Evolutionary conservation across 306 rosid species (phyloP).

Genomic region (peach (Prunus persica)): DNA sequence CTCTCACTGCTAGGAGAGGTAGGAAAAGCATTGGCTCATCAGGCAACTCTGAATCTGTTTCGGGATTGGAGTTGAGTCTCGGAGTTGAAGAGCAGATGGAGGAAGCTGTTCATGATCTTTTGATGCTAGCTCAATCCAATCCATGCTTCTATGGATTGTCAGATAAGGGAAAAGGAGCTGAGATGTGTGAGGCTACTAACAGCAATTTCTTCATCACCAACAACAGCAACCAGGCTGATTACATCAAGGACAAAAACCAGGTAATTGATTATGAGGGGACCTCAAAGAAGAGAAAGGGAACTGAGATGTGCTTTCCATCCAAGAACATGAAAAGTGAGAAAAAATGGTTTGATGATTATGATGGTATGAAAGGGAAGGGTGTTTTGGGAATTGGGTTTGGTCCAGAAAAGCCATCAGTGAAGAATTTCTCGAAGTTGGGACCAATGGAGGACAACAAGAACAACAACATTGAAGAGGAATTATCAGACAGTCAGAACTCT

Average conservation of each 20-base stretch:
- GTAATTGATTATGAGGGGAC: neutral
- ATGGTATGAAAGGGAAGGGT: neutral
- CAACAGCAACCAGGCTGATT: too few relatives aligned
- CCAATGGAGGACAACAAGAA: slow-evolving; percentile 5
- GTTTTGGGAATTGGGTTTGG: neutral
- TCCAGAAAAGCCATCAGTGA: neutral
- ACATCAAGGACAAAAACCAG: neutral
- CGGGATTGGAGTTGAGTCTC: neutral
- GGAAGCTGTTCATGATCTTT: slow-evolving; percentile 35
- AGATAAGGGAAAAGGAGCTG: neutral
- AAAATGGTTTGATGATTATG: neutral
- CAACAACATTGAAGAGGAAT: neutral
- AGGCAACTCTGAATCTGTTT: neutral
- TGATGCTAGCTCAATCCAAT: slow-evolving; percentile 33
- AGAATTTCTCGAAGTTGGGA: neutral
- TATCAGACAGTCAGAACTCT: slow-evolving; percentile 14
- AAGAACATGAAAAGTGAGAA: neutral
- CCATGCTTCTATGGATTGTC: slow-evolving; percentile 1
- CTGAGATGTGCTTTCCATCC: neutral
- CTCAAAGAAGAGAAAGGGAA: neutral
- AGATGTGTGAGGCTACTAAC: slow-evolving; percentile 9
- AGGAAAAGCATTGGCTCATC: neutral
- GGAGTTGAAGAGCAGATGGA: slow-evolving; percentile 16
- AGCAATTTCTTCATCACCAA: slow-evolving; percentile 13
- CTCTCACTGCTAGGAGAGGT: slow-evolving; percentile 40